Percentiles rank a stretch among this genome's conserved stretches.
Conservation (phyloP, 495 filamentous ascomycete genomes). For the Aspergillus egyptiacus region DNA sequence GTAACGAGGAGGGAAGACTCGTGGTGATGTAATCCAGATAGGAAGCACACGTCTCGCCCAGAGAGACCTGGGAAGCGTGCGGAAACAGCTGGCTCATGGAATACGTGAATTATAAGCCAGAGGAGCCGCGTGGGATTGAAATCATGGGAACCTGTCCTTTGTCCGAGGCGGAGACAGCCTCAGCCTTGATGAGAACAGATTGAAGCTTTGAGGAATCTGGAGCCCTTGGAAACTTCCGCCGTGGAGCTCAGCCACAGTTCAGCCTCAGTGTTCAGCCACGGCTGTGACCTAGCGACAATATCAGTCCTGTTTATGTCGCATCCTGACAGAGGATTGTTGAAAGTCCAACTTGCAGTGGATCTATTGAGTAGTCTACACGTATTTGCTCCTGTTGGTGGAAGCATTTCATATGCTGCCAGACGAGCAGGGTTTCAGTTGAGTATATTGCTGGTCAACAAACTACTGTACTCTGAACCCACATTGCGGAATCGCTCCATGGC, state of each 20-base stretch:
- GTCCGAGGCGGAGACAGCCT: conserved; percentile 3
- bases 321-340: too few species aligned
- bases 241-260: conserved; percentile 5
- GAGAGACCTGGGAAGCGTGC: conserved; percentile 42
- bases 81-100: conserved; percentile 38
- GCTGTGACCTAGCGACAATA: neutral
- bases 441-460: too few species aligned
- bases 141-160: neutral
- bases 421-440: too few species aligned
- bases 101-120: conserved; percentile 8
- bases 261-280: conserved; percentile 1
- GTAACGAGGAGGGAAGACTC: conserved; percentile 18
- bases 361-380: too few species aligned
- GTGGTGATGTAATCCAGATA: conserved; percentile 52
- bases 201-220: too few species aligned
- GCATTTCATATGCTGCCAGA: too few species aligned
- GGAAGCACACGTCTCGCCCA: conserved; percentile 43
- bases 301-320: too few species aligned
- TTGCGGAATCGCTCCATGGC: too few species aligned
- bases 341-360: too few species aligned
- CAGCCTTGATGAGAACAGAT: neutral
- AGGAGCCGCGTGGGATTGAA: neutral
- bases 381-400: too few species aligned
- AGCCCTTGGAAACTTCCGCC: too few species aligned
- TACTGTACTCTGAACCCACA: too few species aligned